Percentiles rank a stretch among this genome's conserved stretches.
Conservation (phyloP, 164 flowering plant genomes). For the Houttuynia cordata region DNA sequence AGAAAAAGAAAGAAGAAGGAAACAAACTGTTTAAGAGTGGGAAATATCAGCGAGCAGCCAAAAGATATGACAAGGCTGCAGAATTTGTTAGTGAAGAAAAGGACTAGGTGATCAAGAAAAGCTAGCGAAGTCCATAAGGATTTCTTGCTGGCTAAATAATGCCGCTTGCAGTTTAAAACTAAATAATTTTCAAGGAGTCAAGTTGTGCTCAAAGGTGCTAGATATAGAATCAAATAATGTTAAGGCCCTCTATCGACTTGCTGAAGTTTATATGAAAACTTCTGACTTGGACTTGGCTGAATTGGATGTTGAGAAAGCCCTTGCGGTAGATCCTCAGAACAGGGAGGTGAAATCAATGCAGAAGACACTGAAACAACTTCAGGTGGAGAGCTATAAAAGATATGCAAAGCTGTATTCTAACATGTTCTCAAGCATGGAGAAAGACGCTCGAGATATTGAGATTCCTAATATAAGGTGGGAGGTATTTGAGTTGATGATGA, state of each 20-base stretch:
- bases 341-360: conserved; percentile 51
- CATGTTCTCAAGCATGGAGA: conserved; percentile 21
- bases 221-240: conserved; percentile 38
- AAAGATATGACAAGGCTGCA: conserved; percentile 59
- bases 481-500: too few species aligned
- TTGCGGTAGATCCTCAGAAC: conserved; percentile 52
- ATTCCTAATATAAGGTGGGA: too few species aligned
- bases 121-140: conserved; percentile 32
- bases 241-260: too few species aligned
- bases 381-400: conserved; percentile 50
- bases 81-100: conserved; percentile 41
- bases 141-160: conserved; percentile 63
- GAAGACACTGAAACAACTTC: conserved; percentile 39
- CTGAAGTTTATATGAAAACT: too few species aligned
- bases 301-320: too few species aligned
- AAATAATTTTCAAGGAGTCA: conserved; percentile 33
- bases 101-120: conserved; percentile 35
- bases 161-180: conserved; percentile 65
- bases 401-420: conserved; percentile 54
- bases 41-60: conserved; percentile 44
- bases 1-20: conserved; percentile 66
- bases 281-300: too few species aligned
- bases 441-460: too few species aligned
- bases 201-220: conserved; percentile 65
- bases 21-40: conserved; percentile 46